Conservation (phyloP, 208 protist species). For the Acanthamoeba triangularis region DNA sequence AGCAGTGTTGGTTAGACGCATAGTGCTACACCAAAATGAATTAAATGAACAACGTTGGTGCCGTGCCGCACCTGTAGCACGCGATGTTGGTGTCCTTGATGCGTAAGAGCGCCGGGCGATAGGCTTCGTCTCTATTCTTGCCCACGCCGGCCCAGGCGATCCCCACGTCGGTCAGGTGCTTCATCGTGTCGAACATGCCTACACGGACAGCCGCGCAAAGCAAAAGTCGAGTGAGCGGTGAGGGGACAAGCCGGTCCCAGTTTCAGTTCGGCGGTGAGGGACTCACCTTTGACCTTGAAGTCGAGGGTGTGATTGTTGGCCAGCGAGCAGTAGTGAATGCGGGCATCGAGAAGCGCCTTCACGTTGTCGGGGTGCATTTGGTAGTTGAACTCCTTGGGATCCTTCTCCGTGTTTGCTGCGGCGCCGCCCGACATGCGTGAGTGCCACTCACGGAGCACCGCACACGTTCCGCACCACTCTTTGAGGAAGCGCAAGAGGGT, state of each 20-base stretch:
- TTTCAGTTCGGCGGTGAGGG: too few species aligned
- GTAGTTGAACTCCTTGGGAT: conserved; percentile 54
- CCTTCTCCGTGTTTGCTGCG: conserved; percentile 6
- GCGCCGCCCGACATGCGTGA: too few species aligned
- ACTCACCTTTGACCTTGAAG: conserved; percentile 13
- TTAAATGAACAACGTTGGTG: neutral
- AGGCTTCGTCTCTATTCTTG: neutral
- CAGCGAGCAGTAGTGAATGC: conserved; percentile 48
- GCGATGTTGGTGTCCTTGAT: conserved; percentile 35
- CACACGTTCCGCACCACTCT: neutral
- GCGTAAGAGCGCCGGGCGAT: neutral
- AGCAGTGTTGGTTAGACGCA: neutral
- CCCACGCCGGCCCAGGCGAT: conserved; percentile 43
- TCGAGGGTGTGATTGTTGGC: conserved; percentile 70
- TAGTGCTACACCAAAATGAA: neutral
- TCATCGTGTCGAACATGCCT: conserved; percentile 58
- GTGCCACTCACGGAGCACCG: neutral
- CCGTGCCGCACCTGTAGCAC: neutral
- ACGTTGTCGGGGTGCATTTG: conserved; percentile 62
- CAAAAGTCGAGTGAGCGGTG: neutral
- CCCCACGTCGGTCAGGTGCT: neutral
- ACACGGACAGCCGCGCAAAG: neutral
- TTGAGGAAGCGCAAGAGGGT: too few species aligned
- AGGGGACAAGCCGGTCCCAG: neutral
- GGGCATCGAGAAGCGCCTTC: neutral